Conservation (phyloP, 1,284 basidiomycete species). For the Trametes hirsuta region DNA sequence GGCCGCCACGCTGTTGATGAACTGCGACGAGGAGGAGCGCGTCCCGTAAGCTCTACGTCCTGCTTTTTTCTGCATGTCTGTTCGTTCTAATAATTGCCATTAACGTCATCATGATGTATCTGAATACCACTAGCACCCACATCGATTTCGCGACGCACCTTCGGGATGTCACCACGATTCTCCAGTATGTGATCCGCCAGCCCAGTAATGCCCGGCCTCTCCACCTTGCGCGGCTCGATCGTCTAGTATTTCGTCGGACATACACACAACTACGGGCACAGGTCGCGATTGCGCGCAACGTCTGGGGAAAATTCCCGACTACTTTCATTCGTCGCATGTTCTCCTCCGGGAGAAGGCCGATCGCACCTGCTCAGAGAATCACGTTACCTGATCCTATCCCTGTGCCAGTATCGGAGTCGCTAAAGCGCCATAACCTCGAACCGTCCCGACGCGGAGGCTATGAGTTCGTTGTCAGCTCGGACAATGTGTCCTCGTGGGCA, state of each 20-base stretch:
- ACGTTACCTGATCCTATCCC: not conserved
- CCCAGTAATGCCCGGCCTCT: not conserved
- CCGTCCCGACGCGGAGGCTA: too few species aligned
- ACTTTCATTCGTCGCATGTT: not conserved
- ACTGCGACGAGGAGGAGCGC: not conserved
- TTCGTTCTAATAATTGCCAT: too few species aligned
- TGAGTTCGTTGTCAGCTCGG: too few species aligned
- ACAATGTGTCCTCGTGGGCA: too few species aligned
- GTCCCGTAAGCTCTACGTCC: not conserved
- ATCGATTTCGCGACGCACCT: too few species aligned
- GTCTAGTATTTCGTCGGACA: not conserved
- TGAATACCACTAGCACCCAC: too few species aligned
- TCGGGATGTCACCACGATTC: too few species aligned
- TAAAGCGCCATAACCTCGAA: too few species aligned
- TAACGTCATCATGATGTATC: too few species aligned
- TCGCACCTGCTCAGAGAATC: not conserved
- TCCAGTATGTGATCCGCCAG: too few species aligned
- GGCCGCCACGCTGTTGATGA: not conserved
- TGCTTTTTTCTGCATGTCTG: too few species aligned
- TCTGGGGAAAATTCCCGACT: not conserved
- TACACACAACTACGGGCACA: not conserved
- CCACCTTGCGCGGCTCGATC: not conserved
- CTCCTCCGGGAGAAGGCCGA: not conserved
- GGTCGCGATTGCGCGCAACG: not conserved
- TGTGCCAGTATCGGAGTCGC: too few species aligned